Base-by-base conservation (phyloP, 768 basidiomycete genomes). In the Lactarius quietus region DNA sequence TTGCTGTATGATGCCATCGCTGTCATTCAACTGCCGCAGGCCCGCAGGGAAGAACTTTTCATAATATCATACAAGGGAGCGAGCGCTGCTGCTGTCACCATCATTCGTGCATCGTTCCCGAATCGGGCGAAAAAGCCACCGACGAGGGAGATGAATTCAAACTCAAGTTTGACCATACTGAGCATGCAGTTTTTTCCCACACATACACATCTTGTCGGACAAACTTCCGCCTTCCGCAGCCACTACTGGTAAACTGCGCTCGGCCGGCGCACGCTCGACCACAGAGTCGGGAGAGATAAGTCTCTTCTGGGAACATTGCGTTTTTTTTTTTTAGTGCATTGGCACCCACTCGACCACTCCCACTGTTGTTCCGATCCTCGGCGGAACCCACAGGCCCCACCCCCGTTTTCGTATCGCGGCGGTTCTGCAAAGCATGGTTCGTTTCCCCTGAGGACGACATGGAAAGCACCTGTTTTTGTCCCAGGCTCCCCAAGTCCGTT, bases 291-390 rank as follows among this genome's bases (percentile, higher is more conserved):
- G 52, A 20, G 36, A 65, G 63, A 67, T 45, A 23, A 23, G 63
- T 39, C 62, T 36, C 17, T 65, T 67, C 66, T 12, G 62, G 66
- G 51, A 45, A 38, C 52, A 64, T 63, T 59, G 41, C 57, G 29
- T 58, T 57, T n/a, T 57, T 33, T 31, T 33, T 33, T 57, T n/a
- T 8, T 4, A 17, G 29, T 29, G 33, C 29, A 23, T 26, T 10
- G 45, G 1, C 23, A 18, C 55, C 28, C 39, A n/a, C 10, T 6
- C 12, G 1, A 38, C 3, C 12, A 1, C 39, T n/a, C 63, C 52
- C 59, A 45, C 20, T 15, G 23, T 14, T 63, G 23, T 51, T 38
- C 59, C 53, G 53, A 60, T 61, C 58, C 33, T 58, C 51, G 36
- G 52, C 48, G 12, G 53, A 54, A 54, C 53, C 52, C 8, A 29